Conservation (phyloP, 768 basidiomycete species). For the Suillus occidentalis region DNA sequence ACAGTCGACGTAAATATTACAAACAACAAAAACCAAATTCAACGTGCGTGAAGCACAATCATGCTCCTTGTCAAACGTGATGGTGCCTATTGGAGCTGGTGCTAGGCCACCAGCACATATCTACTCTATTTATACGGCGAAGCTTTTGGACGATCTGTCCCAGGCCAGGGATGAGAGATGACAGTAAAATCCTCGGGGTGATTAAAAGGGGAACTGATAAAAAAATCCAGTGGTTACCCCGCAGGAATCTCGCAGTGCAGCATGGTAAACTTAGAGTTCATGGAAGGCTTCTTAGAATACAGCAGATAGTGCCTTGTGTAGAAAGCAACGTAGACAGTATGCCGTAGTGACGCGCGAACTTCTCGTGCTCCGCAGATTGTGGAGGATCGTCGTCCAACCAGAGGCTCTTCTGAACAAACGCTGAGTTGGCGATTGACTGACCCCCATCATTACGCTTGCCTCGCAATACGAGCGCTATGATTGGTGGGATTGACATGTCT, state of each 20-base stretch:
- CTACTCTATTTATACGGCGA: background rate
- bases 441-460: background rate
- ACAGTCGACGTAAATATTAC: background rate
- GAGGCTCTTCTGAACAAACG: background rate
- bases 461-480: background rate
- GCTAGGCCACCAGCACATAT: background rate
- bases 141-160: background rate
- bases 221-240: background rate
- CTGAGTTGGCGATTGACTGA: background rate
- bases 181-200: conserved; percentile 1
- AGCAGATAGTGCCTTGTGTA: background rate
- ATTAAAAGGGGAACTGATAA: background rate
- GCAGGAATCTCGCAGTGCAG: background rate
- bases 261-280: background rate
- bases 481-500: background rate
- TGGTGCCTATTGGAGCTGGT: background rate
- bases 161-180: background rate
- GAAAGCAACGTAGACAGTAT: background rate
- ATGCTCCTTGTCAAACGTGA: background rate
- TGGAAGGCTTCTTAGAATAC: background rate
- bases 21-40: background rate
- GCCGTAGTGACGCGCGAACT: background rate
- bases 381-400: background rate
- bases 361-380: background rate
- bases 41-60: background rate